Evolutionary conservation across 768 basidiomycete species (phyloP).

Genomic region (Rhizopogon vulgaris): DNA sequence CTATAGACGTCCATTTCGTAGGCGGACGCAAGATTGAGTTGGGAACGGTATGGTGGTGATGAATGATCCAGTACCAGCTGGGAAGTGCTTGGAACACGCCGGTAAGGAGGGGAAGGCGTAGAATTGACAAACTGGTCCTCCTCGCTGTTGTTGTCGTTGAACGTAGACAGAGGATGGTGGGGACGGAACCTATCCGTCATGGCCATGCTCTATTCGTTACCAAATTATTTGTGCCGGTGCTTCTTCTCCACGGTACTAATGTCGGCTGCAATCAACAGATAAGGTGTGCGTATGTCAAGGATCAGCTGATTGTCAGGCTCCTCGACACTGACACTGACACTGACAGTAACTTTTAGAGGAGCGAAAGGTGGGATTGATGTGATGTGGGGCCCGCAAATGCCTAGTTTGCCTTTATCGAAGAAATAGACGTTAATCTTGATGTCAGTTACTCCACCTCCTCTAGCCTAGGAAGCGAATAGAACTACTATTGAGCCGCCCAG

Average conservation of each 20-base stretch:
- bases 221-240: too few species aligned
- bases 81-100: constrained; percentile 28
- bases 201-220: neutral
- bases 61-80: constrained; percentile 20
- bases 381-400: too few species aligned
- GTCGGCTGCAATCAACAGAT: constrained; percentile 3
- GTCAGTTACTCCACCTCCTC: neutral
- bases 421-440: neutral
- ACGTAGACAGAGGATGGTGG: constrained; percentile 7
- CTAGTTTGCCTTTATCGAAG: too few species aligned
- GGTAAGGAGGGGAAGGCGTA: constrained; percentile 35
- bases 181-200: constrained; percentile 11
- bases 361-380: neutral
- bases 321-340: neutral
- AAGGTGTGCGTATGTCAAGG: neutral
- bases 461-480: neutral
- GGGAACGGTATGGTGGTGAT: constrained; percentile 18
- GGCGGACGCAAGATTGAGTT: constrained; percentile 13
- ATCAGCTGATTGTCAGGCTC: neutral
- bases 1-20: constrained; percentile 8
- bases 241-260: constrained; percentile 1
- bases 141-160: constrained; percentile 10
- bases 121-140: constrained; percentile 8
- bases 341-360: neutral
- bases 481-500: too few species aligned